Evolutionary conservation across 345 rosid species (phyloP).

Genomic region (Murraya paniculata): DNA sequence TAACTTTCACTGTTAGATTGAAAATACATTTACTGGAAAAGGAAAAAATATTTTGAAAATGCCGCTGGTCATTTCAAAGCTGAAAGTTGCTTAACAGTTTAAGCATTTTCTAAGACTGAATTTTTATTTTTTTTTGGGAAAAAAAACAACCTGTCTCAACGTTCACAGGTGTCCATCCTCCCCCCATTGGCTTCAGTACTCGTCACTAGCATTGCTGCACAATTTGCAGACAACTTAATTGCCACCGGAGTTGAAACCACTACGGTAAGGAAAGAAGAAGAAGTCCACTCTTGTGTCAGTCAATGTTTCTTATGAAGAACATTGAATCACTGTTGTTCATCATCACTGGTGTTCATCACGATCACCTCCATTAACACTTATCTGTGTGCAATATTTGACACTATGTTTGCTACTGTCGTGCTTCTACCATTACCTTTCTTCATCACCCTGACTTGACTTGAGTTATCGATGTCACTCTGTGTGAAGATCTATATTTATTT

Average conservation of each 20-base stretch:
- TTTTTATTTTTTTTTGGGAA: background rate
- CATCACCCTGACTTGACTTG: background rate
- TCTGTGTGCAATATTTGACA: background rate
- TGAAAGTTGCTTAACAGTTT: background rate
- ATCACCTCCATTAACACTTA: background rate
- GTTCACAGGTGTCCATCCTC: slow-evolving; percentile 88
- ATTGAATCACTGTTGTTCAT: background rate
- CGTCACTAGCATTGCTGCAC: slow-evolving; percentile 76
- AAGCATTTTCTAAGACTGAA: background rate
- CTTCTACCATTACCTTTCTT: background rate
- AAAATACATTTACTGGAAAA: background rate
- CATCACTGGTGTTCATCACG: background rate
- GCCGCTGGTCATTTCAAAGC: background rate
- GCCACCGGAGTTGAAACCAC: slow-evolving; percentile 80
- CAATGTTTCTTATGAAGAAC: slow-evolving; percentile 3
- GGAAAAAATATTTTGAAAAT: background rate
- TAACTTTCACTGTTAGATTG: background rate
- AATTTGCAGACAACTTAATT: slow-evolving; percentile 79
- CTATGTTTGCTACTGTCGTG: background rate
- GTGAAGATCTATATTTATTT: background rate
- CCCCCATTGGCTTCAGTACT: slow-evolving; percentile 90
- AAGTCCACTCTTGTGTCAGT: slow-evolving; percentile 13
- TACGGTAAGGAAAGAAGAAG: slow-evolving; percentile 42
- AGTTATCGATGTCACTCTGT: background rate
- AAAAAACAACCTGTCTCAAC: background rate